These are phyloP conservation scores for Penicillium diatomitis DNA, from an alignment of 495 filamentous ascomycete genomes.

Conservation along the genomic window DNA sequence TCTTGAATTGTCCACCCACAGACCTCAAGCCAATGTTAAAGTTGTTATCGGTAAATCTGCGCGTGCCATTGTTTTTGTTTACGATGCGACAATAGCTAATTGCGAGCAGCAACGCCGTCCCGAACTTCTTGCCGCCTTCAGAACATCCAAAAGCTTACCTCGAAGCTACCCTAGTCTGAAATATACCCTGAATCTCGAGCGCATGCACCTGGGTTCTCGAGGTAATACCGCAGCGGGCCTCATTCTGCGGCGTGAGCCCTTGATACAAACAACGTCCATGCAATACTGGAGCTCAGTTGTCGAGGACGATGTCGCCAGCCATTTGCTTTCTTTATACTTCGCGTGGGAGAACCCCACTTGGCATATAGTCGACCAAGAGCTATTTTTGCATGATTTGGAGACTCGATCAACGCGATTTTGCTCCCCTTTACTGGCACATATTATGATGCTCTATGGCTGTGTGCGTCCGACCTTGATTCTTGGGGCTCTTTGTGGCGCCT, in stretches of 20 bases:
- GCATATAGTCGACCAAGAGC: conserved; percentile 16
- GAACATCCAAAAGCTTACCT: not conserved
- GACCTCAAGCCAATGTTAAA: not conserved
- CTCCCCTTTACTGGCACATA: not conserved
- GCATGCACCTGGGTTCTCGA: not conserved
- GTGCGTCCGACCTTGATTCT: not conserved
- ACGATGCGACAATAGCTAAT: not conserved
- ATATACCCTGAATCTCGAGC: not conserved
- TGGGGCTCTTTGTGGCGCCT: not conserved
- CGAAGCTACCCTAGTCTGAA: not conserved
- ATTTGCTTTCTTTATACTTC: conserved; percentile 21
- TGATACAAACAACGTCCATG: conserved; percentile 9
- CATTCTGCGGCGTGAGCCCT: conserved; percentile 1
- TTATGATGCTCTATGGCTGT: not conserved
- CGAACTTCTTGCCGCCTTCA: not conserved
- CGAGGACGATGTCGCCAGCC: conserved; percentile 16
- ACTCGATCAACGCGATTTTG: not conserved
- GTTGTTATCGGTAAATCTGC: not conserved
- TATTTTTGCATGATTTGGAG: conserved; percentile 17
- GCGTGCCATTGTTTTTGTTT: not conserved
- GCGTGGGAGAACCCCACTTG: conserved; percentile 23
- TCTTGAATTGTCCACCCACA: not conserved
- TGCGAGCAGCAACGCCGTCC: not conserved
- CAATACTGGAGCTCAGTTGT: conserved; percentile 16
- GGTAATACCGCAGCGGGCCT: not conserved